Evolutionary conservation across 176 grass and related monocot genomes (phyloP), one percentile per base, ranked within the genome.

Genomic region (Elaeis guineensis): DNA sequence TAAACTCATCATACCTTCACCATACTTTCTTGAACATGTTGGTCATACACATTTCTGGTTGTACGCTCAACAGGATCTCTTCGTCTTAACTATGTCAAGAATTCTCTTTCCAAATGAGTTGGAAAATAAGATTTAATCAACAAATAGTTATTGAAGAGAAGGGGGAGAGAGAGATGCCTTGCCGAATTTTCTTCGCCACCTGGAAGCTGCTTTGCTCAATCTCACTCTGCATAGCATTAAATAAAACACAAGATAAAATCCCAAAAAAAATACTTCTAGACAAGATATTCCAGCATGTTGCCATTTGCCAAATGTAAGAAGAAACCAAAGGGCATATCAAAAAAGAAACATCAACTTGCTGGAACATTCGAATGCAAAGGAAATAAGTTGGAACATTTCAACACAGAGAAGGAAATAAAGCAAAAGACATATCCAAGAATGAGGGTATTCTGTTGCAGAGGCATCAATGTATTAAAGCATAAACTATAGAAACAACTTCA

Each of bases 1-100:
- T 25, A 17, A 22, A 50, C 16, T 51, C 35, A 44, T 44, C 35
- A 44, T 89, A 95, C 90, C 90, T 89, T 66, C 3, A 81, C 70
- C 18, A 82, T 50, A 21, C 69, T 80, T 25, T 66, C 75, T 51
- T 72, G 72, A 61, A 72, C 58, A 52, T 82, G 87, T 21, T 57
- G 66, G 9, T 64, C 51, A 60, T 83, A 77, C 23, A 62, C 72
- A 63, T 69, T 72, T 18, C 24, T 59, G 16, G 32, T 52, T 32
- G 26, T 21, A 62, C 19, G 74, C 25, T 75, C 77, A 8, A 28
- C 55, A 35, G 55, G 49, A 50, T 74, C 65, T 63, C 66, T 69
- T 76, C 57, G 68, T 39, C 57, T 63, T 4, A 66, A 65, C 91
- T 90, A 75, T 20, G 7, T 17, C 62, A 71, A 63, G 52, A 77